Percentiles rank a stretch among this genome's conserved stretches.
Conservation (phyloP, 2,329 filamentous ascomycete species). For the Xylariaceae sp. region DNA sequence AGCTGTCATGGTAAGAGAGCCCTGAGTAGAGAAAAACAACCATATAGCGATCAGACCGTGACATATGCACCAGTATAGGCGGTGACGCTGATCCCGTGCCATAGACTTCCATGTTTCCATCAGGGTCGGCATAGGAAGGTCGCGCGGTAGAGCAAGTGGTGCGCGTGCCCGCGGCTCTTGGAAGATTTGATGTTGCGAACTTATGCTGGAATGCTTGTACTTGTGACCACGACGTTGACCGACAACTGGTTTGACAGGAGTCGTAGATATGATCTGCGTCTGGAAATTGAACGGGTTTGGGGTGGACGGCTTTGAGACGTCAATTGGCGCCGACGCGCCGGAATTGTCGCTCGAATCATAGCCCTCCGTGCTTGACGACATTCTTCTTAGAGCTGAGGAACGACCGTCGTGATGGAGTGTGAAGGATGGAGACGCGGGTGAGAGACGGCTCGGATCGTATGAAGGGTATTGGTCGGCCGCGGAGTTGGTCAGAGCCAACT, state of each 20-base stretch:
- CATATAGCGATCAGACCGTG: constrained; percentile 79
- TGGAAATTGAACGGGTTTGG: constrained; percentile 91
- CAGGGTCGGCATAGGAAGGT: constrained; percentile 83
- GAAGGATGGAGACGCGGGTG: constrained; percentile 30
- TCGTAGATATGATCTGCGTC: constrained; percentile 69
- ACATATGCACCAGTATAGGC: constrained; percentile 84
- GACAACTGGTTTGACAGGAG: constrained; percentile 76
- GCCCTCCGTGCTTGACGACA: constrained; percentile 24
- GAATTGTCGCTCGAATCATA: constrained; percentile 27
- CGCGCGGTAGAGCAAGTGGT: constrained; percentile 83
- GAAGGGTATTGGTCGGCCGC: constrained; percentile 20
- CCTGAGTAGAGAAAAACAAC: constrained; percentile 79
- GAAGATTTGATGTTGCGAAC: constrained; percentile 84
- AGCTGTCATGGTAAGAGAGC: constrained; percentile 84
- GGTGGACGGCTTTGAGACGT: constrained; percentile 31
- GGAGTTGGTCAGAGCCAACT: constrained; percentile 17
- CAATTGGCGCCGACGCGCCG: constrained; percentile 32
- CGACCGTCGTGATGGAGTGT: constrained; percentile 15
- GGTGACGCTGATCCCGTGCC: constrained; percentile 76
- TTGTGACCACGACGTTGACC: constrained; percentile 91
- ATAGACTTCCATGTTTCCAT: constrained; percentile 86
- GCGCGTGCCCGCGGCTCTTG: constrained; percentile 82
- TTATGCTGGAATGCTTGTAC: constrained; percentile 96
- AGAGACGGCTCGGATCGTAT: constrained; percentile 32
- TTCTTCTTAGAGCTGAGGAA: constrained; percentile 22